Conservation (phyloP, 805 yeast genomes). For the Saturnispora halmiae region DNA sequence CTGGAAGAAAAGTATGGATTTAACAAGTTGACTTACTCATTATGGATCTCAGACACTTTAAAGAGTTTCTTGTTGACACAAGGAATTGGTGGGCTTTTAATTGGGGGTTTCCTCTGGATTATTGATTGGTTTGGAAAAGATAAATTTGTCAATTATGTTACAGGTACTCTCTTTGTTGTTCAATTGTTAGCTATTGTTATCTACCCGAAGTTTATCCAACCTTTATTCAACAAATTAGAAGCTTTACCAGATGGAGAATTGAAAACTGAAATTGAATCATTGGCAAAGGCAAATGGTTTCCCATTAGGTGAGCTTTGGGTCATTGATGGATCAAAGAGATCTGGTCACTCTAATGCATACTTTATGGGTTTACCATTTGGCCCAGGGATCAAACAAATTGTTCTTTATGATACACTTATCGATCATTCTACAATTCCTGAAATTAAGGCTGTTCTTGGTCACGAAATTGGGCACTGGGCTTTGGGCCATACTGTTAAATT, state of each 20-base stretch:
- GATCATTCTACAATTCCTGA: slow-evolving; percentile 68
- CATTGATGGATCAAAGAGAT: slow-evolving; percentile 94
- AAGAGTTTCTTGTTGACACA: slow-evolving; percentile 49
- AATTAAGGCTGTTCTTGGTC: slow-evolving; percentile 93
- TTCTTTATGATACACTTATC: slow-evolving; percentile 83
- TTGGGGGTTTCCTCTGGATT: slow-evolving; percentile 71
- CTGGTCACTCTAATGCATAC: slow-evolving; percentile 94
- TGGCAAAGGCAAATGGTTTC: slow-evolving; percentile 69
- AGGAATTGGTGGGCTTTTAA: slow-evolving; percentile 60
- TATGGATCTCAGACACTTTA: slow-evolving; percentile 67
- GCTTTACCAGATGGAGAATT: slow-evolving; percentile 89
- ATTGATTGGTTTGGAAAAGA: slow-evolving; percentile 66
- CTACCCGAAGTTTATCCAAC: slow-evolving; percentile 80
- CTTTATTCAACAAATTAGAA: slow-evolving; percentile 82
- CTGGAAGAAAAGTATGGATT: slow-evolving; percentile 90
- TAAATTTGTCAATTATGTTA: slow-evolving; percentile 69
- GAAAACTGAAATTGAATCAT: slow-evolving; percentile 66
- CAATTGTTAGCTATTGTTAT: slow-evolving; percentile 70
- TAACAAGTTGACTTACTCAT: slow-evolving; percentile 66
- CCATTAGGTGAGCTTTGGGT: slow-evolving; percentile 82
- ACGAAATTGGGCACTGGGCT: slow-evolving; percentile 98
- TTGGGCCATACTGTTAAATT: slow-evolving; percentile 77
- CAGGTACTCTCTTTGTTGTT: slow-evolving; percentile 59
- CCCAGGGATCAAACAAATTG: slow-evolving; percentile 69
- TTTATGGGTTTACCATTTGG: slow-evolving; percentile 93